phyloP scores from a whole-genome alignment of 768 basidiomycete species.

The Amanita inopinata region DNA sequence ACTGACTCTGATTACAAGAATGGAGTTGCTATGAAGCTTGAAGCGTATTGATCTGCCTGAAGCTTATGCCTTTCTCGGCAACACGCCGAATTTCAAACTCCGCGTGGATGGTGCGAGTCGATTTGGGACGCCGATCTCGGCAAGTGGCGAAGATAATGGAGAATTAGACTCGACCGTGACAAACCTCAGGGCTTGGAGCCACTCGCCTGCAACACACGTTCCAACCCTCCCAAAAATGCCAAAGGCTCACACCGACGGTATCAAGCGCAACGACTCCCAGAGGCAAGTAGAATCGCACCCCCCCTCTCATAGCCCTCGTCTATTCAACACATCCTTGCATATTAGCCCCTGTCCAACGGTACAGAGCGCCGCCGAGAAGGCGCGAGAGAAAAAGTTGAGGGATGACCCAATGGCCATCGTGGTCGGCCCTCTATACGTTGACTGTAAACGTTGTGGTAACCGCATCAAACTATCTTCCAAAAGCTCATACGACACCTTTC shows the following conservation, averaged over 20 bases:
- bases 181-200: constrained; percentile 8
- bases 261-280: background rate
- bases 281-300: background rate
- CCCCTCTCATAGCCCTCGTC: background rate
- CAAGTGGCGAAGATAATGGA: constrained; percentile 8
- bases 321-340: background rate
- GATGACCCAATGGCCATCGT: constrained; percentile 45
- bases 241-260: constrained; percentile 1
- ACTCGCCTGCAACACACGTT: constrained; percentile 7
- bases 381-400: constrained; percentile 41
- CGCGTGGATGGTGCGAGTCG: background rate
- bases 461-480: constrained; percentile 60
- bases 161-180: constrained; percentile 6
- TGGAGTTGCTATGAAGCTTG: constrained; percentile 3
- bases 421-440: constrained; percentile 38
- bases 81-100: constrained; percentile 14
- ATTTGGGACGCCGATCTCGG: constrained; percentile 9
- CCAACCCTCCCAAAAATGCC: constrained; percentile 4
- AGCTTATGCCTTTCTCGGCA: constrained; percentile 29
- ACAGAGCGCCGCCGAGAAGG: constrained; percentile 32
- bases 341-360: constrained; percentile 6
- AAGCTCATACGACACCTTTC: constrained; percentile 54
- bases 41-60: constrained; percentile 6
- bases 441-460: constrained; percentile 44
- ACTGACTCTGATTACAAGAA: constrained; percentile 9